These are phyloP conservation scores for Thraustochytrium sp. DNA, from an alignment of 352 stramenopile species.

Conservation along the genomic window DNA sequence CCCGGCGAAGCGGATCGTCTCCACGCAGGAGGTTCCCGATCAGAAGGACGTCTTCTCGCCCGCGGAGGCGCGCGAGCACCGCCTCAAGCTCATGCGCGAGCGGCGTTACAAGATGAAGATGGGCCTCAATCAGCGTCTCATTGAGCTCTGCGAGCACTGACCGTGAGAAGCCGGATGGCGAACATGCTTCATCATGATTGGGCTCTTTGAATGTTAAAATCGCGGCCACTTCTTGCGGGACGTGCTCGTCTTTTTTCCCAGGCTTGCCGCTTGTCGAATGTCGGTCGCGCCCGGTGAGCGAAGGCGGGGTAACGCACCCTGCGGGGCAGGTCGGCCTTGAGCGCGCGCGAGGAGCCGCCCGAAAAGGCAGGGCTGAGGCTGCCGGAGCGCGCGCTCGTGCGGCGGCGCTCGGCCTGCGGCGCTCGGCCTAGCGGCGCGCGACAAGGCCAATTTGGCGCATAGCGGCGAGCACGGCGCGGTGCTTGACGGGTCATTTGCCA, in stretches of 20 bases:
- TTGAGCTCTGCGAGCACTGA: constrained; percentile 20
- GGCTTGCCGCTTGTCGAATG: too few relatives aligned
- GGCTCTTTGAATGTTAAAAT: too few relatives aligned
- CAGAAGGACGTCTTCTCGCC: constrained; percentile 19
- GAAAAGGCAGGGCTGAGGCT: not conserved
- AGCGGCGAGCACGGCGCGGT: not conserved
- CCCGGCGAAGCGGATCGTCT: constrained; percentile 39
- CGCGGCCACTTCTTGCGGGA: too few relatives aligned
- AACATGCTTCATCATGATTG: too few relatives aligned
- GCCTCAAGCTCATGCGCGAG: constrained; percentile 43
- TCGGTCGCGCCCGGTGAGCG: too few relatives aligned
- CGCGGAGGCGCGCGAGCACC: constrained; percentile 33
- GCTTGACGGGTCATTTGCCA: not conserved
- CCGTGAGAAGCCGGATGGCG: too few relatives aligned
- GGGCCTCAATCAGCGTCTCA: constrained; percentile 42
- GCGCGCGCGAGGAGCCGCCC: not conserved
- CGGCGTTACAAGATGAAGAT: constrained; percentile 33
- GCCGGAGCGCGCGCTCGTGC: too few relatives aligned
- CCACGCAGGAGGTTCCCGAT: constrained; percentile 41
- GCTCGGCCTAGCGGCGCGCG: not conserved
- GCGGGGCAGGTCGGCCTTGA: not conserved
- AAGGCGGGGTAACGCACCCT: not conserved
- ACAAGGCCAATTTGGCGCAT: constrained; percentile 1
- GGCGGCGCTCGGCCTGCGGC: not conserved
- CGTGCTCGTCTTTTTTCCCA: too few relatives aligned